These are phyloP conservation scores for Aspergillus jensenii DNA, from an alignment of 2,329 filamentous ascomycete genomes.

Conservation along the genomic window DNA sequence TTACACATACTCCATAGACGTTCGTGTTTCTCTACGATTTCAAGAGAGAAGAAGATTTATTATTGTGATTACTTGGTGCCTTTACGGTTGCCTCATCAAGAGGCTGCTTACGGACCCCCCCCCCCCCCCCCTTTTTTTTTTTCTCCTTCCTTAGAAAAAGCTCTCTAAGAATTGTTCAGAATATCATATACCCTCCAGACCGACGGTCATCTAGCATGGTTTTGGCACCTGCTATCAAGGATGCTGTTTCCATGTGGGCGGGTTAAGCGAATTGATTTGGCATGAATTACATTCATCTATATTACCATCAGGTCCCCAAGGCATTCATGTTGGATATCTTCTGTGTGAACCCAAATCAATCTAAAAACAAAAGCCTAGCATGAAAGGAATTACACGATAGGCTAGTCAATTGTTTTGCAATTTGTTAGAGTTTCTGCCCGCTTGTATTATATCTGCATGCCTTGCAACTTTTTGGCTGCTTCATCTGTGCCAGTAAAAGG, in stretches of 20 bases:
- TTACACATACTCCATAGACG: too few relatives aligned
- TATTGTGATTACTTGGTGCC: too few relatives aligned
- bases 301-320: not conserved
- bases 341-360: not conserved
- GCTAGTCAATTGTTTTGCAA: too few relatives aligned
- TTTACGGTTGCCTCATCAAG: too few relatives aligned
- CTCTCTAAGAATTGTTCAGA: not conserved
- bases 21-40: too few relatives aligned
- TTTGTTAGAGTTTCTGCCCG: not conserved
- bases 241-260: not conserved
- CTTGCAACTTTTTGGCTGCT: slow-evolving; percentile 42
- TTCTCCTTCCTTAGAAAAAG: not conserved
- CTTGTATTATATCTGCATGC: slow-evolving; percentile 38
- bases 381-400: too few relatives aligned
- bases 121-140: too few relatives aligned
- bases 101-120: too few relatives aligned
- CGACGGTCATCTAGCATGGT: not conserved
- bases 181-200: not conserved
- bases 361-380: too few relatives aligned
- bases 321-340: not conserved
- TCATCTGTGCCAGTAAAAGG: slow-evolving; percentile 30
- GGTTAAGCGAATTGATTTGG: not conserved
- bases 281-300: not conserved
- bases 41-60: too few relatives aligned
- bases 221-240: not conserved